phyloP scores from a whole-genome alignment of 768 basidiomycete genomes.

The Termitomyces sp. region DNA sequence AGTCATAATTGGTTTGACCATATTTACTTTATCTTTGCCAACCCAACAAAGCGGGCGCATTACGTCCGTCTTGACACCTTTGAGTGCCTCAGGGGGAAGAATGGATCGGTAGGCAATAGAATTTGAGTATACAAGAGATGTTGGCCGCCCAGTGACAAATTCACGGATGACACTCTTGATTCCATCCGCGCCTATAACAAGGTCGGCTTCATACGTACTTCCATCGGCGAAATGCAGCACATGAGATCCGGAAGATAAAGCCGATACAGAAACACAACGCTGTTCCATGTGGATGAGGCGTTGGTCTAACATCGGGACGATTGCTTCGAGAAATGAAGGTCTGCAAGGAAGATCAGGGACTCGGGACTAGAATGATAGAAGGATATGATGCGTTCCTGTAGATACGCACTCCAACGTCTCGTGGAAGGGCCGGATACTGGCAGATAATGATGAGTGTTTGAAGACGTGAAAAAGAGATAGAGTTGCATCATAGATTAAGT shows the following conservation, averaged over 20 bases:
- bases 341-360: constrained; percentile 19
- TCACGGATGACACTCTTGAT: constrained; percentile 41
- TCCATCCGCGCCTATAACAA: constrained; percentile 50
- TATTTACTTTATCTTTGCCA: constrained; percentile 39
- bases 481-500: constrained; percentile 40
- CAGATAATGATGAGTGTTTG: constrained; percentile 1
- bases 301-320: constrained; percentile 37
- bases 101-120: constrained; percentile 46
- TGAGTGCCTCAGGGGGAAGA: constrained; percentile 31
- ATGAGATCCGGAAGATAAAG: constrained; percentile 19
- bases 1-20: neutral
- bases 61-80: constrained; percentile 32
- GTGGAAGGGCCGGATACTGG: constrained; percentile 26
- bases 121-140: constrained; percentile 36
- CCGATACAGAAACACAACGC: constrained; percentile 33
- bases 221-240: constrained; percentile 44
- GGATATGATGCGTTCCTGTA: constrained; percentile 24
- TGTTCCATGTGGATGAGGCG: constrained; percentile 42
- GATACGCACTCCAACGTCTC: constrained; percentile 36
- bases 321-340: constrained; percentile 43
- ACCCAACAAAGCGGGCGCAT: constrained; percentile 35
- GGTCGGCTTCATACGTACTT: constrained; percentile 36
- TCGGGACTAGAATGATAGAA: neutral
- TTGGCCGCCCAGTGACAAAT: constrained; percentile 20
- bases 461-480: neutral